Percentiles rank a stretch among this genome's conserved stretches.
phyloP scores from a whole-genome alignment of 192 early-diverging fungal genomes.

The Coemansia sp. region DNA sequence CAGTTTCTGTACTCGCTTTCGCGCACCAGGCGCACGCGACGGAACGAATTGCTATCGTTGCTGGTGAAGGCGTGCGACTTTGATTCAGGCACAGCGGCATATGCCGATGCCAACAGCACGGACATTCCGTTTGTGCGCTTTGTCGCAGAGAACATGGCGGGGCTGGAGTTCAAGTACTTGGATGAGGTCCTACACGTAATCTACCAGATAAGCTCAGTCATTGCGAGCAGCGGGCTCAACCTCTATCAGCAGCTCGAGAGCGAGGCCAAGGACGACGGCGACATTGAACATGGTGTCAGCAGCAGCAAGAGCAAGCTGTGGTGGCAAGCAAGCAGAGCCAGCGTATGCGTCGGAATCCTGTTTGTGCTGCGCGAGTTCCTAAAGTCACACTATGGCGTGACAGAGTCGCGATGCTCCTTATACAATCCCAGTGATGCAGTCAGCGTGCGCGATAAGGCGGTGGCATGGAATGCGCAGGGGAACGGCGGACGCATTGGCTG shows the following conservation, averaged over 20 bases:
- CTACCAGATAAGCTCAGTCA: conserved; percentile 68
- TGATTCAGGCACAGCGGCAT: conserved; percentile 32
- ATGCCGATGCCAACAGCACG: conserved; percentile 21
- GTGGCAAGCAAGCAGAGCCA: conserved; percentile 53
- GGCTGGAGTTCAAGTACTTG: conserved; percentile 73
- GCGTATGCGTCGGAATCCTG: conserved; percentile 64
- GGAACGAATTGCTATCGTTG: conserved; percentile 71
- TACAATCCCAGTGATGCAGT: conserved; percentile 56
- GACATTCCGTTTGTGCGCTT: conserved; percentile 68
- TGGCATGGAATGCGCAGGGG: conserved; percentile 44
- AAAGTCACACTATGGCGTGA: conserved; percentile 58
- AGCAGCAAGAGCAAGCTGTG: neutral
- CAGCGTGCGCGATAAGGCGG: conserved; percentile 59
- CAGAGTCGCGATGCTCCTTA: conserved; percentile 54
- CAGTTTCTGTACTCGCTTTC: conserved; percentile 68
- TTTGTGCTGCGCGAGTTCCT: conserved; percentile 65
- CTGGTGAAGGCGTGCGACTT: conserved; percentile 72
- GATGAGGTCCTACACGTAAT: conserved; percentile 82
- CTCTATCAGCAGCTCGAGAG: conserved; percentile 54
- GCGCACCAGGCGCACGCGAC: conserved; percentile 62
- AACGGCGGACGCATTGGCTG: conserved; percentile 43
- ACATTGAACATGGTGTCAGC: neutral
- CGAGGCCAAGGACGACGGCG: conserved; percentile 11
- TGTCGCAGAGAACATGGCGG: conserved; percentile 79
- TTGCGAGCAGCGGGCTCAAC: conserved; percentile 70